Evolutionary conservation across 2,329 filamentous ascomycete species (phyloP), one percentile per base, ranked within the genome.

Genomic region (Calycina marina): DNA sequence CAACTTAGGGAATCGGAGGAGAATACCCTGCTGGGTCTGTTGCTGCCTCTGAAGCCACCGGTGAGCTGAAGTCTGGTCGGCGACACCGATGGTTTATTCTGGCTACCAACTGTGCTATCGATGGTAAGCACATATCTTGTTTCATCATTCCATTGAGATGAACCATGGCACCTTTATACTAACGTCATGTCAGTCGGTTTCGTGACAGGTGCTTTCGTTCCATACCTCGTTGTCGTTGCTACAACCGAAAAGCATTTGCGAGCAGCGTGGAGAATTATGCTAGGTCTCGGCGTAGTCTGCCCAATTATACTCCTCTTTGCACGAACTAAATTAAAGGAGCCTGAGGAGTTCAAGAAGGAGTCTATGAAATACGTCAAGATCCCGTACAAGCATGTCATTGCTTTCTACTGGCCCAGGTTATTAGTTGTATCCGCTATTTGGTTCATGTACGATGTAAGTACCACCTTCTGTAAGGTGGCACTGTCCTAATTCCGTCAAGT

Each of bases 41-140:
- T 1, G 81, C 78, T 2, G 80, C 74, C 32, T 82, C 85, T 3
- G 86, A 94, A 56, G 78, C 77, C 4, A 86, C 78, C 0, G 81
- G 82, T 14, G 83, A 92, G 51, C 62, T 94, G 37, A 83, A 84
- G 54, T 55, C 59, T 11, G 86, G 86, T 8, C 77, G 78, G 11
- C 67, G 86, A n/a, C 88, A 94, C 51, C 67, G 79, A 24, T 93
- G 84, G 83, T 94, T 86, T 51, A 82, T 88, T 46, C 64, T 93
- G 42, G 92, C 90, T 55, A 93, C 82, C 28, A 92, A 92, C 55
- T 5, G 15, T 8, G 9, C 10, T 33, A 16, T 29, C 15, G 27
- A 29, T 15, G 6, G 12, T n/a, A n/a, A n/a, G n/a, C n/a, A n/a
- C n/a, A n/a, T n/a, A n/a, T n/a, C n/a, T n/a, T n/a, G n/a, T n/a